Conservation (phyloP, 345 rosid genomes). For the Hibiscus tridactylites region DNA sequence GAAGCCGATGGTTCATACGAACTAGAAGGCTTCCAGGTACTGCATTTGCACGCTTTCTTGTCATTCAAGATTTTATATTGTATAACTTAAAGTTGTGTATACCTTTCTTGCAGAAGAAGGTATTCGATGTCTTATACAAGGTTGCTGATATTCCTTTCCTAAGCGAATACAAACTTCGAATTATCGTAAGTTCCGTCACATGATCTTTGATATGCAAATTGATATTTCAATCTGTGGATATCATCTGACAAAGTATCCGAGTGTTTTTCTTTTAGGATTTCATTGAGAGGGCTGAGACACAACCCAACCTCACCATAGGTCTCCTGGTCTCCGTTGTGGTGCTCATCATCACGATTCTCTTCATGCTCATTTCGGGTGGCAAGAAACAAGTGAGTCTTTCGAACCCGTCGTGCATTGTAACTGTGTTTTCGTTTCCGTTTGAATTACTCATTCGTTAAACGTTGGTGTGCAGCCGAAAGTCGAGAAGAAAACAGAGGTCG, state of each 20-base stretch:
- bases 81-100: not conserved
- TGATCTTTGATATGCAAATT: not conserved
- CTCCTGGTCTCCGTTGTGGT: constrained; percentile 43
- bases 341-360: constrained; percentile 32
- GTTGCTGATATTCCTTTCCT: constrained; percentile 65
- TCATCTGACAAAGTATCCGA: not conserved
- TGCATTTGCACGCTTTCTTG: not conserved
- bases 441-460: not conserved
- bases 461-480: constrained; percentile 24
- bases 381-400: constrained; percentile 44
- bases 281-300: constrained; percentile 64
- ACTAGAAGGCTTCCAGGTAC: constrained; percentile 40
- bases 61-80: not conserved
- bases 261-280: constrained; percentile 35
- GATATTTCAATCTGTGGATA: not conserved
- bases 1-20: constrained; percentile 46
- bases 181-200: constrained; percentile 35
- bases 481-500: constrained; percentile 32
- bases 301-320: constrained; percentile 59
- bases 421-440: not conserved
- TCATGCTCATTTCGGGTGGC: constrained; percentile 54
- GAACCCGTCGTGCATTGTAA: not conserved
- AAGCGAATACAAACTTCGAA: constrained; percentile 43
- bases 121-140: constrained; percentile 60
- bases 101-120: constrained; percentile 37